These are phyloP conservation scores for Populus hybrid DNA, from an alignment of 441 rosid species.

Conservation along the genomic window DNA sequence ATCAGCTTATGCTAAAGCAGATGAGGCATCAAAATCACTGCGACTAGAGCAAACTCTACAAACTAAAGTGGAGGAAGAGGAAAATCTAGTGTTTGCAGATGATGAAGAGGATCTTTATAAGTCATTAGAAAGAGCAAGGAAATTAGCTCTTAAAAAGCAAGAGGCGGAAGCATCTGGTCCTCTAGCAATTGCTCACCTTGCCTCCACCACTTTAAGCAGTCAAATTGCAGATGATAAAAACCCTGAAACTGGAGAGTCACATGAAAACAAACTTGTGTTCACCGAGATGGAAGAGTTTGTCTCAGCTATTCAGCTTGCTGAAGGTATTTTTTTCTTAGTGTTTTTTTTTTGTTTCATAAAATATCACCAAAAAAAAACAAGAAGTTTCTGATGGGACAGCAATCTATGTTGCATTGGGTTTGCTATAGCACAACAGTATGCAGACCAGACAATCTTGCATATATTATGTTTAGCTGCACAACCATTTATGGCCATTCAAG, in stretches of 20 bases:
- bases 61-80: constrained; percentile 55
- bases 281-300: constrained; percentile 97
- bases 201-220: constrained; percentile 36
- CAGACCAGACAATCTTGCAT: neutral
- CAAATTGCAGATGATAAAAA: constrained; percentile 48
- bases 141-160: constrained; percentile 73
- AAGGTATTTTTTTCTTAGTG: constrained; percentile 43
- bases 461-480: neutral
- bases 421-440: neutral
- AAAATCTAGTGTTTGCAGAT: constrained; percentile 54
- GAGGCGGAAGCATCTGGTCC: constrained; percentile 62
- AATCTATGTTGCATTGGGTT: neutral
- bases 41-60: constrained; percentile 58
- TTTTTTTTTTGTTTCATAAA: neutral
- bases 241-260: constrained; percentile 45
- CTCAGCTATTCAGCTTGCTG: constrained; percentile 79
- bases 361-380: neutral
- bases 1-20: constrained; percentile 81
- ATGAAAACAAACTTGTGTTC: constrained; percentile 81
- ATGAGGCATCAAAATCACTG: constrained; percentile 79
- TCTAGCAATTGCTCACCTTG: constrained; percentile 66
- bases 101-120: constrained; percentile 81
- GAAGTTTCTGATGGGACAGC: neutral
- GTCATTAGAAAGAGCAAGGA: constrained; percentile 81
- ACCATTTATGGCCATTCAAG: neutral